phyloP scores from a whole-genome alignment of 495 filamentous ascomycete species.

The Aspergillus olivimuriae region DNA sequence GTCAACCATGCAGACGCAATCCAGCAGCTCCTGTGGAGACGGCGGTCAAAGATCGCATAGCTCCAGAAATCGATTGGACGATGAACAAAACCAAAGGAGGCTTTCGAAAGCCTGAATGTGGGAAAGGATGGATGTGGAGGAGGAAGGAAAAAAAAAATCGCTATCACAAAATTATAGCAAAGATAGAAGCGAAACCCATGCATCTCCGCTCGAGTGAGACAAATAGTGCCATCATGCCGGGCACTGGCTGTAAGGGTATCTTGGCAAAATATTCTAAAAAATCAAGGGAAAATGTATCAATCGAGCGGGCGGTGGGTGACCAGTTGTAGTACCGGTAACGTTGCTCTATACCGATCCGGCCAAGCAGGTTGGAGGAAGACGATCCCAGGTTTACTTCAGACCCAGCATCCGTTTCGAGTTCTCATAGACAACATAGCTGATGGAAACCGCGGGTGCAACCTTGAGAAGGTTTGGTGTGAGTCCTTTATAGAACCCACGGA shows the following conservation, averaged over 20 bases:
- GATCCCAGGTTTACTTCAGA: slow-evolving; percentile 46
- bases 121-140: background rate
- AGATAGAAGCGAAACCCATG: background rate
- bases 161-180: slow-evolving; percentile 4
- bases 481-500: slow-evolving; percentile 87
- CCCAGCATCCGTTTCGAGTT: slow-evolving; percentile 78
- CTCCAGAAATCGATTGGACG: background rate
- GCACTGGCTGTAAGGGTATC: slow-evolving; percentile 25
- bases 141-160: slow-evolving; percentile 4
- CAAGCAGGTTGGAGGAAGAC: background rate
- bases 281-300: slow-evolving; percentile 8
- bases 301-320: background rate
- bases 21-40: background rate
- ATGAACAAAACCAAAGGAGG: background rate
- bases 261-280: slow-evolving; percentile 17
- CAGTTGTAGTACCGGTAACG: background rate
- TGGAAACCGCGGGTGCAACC: slow-evolving; percentile 92
- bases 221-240: background rate
- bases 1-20: slow-evolving; percentile 9
- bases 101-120: background rate
- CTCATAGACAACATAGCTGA: slow-evolving; percentile 97
- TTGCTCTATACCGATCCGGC: background rate
- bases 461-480: slow-evolving; percentile 94
- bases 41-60: background rate
- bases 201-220: slow-evolving; percentile 8